Conservation (phyloP, 306 rosid species). For the Dalbergia cochinchinensis region DNA sequence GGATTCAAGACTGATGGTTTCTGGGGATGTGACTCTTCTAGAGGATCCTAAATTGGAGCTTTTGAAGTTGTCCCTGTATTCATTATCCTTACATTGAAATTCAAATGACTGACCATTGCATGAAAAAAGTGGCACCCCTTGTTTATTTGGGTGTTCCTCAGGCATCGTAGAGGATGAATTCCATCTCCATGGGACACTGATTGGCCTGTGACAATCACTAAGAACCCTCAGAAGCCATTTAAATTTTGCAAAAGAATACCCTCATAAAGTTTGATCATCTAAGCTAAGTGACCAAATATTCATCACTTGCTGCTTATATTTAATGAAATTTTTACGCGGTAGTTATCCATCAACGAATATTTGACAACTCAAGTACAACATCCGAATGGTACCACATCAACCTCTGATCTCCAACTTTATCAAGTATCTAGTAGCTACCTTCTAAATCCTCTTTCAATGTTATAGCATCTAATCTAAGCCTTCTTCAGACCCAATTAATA, state of each 20-base stretch:
- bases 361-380: no score
- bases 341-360: no score
- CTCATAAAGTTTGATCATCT: no score
- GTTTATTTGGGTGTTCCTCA: conserved; percentile 58
- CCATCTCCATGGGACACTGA: conserved; percentile 72
- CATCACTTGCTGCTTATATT: no score
- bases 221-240: conserved; percentile 34
- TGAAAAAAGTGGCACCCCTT: conserved; percentile 52
- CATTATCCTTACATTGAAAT: conserved; percentile 55
- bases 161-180: conserved; percentile 60
- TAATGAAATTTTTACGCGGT: no score
- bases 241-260: no score
- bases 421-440: background rate
- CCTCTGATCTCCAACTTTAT: background rate
- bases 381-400: no score
- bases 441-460: no score
- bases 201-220: conserved; percentile 66
- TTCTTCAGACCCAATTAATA: no score
- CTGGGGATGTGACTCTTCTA: conserved; percentile 75
- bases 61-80: conserved; percentile 53
- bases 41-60: conserved; percentile 65
- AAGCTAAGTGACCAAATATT: no score
- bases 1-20: conserved; percentile 65
- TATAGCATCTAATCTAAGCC: no score
- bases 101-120: conserved; percentile 54